Evolutionary conservation across 2,329 filamentous ascomycete genomes (phyloP).

Genomic region (Chaetomiaceae sp.): DNA sequence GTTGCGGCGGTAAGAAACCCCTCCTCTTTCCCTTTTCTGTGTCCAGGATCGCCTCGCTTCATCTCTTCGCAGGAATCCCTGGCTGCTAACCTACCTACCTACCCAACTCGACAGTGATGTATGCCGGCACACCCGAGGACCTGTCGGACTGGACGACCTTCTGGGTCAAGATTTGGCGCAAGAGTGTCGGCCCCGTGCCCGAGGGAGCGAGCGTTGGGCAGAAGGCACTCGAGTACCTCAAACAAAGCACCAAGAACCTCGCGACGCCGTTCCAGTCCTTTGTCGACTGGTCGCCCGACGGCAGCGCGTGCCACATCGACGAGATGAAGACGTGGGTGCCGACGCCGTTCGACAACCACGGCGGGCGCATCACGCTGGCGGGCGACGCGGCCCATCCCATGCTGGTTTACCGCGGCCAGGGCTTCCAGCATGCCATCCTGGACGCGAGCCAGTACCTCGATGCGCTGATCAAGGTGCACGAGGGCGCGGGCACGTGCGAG

Average conservation of each 20-base stretch:
- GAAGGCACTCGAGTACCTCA: constrained; percentile 33
- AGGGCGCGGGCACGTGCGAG: constrained; percentile 15
- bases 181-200: constrained; percentile 17
- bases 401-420: constrained; percentile 42
- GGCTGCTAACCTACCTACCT: no score
- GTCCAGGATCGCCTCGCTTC: no score
- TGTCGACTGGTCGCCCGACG: constrained; percentile 34
- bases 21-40: background rate
- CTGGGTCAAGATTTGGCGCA: constrained; percentile 34
- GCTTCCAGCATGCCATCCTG: constrained; percentile 39
- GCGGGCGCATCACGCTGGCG: constrained; percentile 34
- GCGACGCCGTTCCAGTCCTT: constrained; percentile 31
- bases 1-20: constrained; percentile 28
- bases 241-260: constrained; percentile 25
- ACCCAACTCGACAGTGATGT: constrained; percentile 17
- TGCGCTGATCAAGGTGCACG: constrained; percentile 27
- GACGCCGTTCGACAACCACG: constrained; percentile 29
- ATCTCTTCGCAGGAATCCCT: no score
- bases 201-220: constrained; percentile 30
- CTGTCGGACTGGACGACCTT: constrained; percentile 31
- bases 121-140: constrained; percentile 26
- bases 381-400: constrained; percentile 42
- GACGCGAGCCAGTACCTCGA: constrained; percentile 37
- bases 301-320: constrained; percentile 29
- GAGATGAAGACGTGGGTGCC: constrained; percentile 37